Conservation (phyloP, 2,329 filamentous ascomycete species). For the Ophiostoma novo-ulmi region DNA sequence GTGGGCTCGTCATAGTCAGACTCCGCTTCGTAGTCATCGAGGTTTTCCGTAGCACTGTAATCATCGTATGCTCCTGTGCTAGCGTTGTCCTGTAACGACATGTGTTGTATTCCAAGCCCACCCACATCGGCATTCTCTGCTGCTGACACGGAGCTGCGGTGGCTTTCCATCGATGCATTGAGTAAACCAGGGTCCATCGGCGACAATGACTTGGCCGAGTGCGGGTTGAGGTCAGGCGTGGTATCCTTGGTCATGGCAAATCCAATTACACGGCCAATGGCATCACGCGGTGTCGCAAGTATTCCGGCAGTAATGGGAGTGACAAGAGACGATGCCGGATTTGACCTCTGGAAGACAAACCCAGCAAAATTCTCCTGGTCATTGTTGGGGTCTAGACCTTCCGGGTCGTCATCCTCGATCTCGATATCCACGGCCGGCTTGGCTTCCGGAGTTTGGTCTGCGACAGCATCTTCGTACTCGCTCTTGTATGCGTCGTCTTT, state of each 20-base stretch:
- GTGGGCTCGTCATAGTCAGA: slow-evolving; percentile 24
- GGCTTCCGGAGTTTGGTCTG: slow-evolving; percentile 5
- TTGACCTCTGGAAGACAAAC: slow-evolving; percentile 54
- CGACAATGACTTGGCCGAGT: slow-evolving; percentile 26
- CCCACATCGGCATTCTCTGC: slow-evolving; percentile 28
- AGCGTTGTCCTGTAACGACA: slow-evolving; percentile 19
- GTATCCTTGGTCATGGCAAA: slow-evolving; percentile 49
- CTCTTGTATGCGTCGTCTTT: not conserved
- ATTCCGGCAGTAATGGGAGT: slow-evolving; percentile 48
- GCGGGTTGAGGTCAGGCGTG: slow-evolving; percentile 33
- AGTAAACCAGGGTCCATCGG: slow-evolving; percentile 17
- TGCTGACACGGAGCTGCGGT: not conserved
- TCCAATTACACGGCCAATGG: slow-evolving; percentile 51
- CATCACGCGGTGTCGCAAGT: slow-evolving; percentile 51
- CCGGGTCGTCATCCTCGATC: slow-evolving; percentile 30
- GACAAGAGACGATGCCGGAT: slow-evolving; percentile 45
- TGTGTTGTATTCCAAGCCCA: slow-evolving; percentile 43
- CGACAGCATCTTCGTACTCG: not conserved
- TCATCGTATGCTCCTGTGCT: not conserved
- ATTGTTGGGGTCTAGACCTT: slow-evolving; percentile 45
- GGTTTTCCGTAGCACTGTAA: slow-evolving; percentile 9
- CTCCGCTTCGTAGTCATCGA: slow-evolving; percentile 18
- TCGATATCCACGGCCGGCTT: slow-evolving; percentile 25
- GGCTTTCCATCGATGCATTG: slow-evolving; percentile 5
- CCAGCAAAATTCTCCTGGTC: slow-evolving; percentile 58